A percentile compares a stretch with the other conserved stretches of the same genome.
phyloP scores from a whole-genome alignment of 345 rosid species.

The Chamaenerion angustifolium region DNA sequence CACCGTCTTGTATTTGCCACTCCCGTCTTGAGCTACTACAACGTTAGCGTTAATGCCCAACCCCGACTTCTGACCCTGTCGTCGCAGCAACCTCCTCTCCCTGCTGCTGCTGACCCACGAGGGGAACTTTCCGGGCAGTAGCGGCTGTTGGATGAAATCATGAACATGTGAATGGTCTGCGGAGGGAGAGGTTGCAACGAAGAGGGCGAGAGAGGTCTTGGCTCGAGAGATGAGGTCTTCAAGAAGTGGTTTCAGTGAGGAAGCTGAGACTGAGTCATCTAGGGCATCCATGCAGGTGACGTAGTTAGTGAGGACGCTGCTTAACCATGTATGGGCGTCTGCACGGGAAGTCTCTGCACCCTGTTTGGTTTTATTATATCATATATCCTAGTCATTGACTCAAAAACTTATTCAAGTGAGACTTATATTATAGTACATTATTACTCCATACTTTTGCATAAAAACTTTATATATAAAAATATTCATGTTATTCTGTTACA shows the following conservation, averaged over 20 bases:
- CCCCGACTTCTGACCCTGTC: constrained; percentile 8
- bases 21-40: constrained; percentile 64
- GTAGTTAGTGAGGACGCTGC: constrained; percentile 65
- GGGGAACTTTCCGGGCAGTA: constrained; percentile 22
- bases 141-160: no score
- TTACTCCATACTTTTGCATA: no score
- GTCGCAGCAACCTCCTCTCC: constrained; percentile 37
- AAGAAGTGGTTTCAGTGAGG: constrained; percentile 19
- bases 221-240: constrained; percentile 41
- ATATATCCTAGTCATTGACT: no score
- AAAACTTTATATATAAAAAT: no score
- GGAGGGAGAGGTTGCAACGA: constrained; percentile 23
- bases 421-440: no score
- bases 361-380: no score
- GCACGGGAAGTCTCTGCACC: constrained; percentile 15
- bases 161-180: no score
- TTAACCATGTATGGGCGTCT: constrained; percentile 65
- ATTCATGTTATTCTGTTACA: no score
- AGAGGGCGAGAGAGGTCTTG: constrained; percentile 40
- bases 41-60: constrained; percentile 39
- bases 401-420: no score
- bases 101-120: constrained; percentile 40
- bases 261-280: constrained; percentile 13
- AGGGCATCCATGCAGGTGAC: constrained; percentile 65
- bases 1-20: constrained; percentile 64